These are phyloP conservation scores for Sodiomyces alkalinus DNA, from an alignment of 2,329 filamentous ascomycete species.

Conservation along the genomic window DNA sequence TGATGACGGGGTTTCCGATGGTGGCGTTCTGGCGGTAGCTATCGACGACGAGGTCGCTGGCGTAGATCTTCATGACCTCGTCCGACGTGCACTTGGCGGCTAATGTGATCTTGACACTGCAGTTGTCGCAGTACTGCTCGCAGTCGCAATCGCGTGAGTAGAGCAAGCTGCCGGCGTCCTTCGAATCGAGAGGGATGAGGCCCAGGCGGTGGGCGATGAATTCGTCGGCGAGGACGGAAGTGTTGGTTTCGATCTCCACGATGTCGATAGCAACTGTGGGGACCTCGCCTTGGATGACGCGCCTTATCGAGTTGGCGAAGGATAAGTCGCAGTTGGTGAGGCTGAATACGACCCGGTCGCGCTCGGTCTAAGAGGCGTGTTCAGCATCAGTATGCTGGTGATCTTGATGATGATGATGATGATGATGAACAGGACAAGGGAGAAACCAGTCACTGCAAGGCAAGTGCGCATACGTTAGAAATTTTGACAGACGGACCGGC, in stretches of 20 bases:
- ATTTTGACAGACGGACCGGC: constrained; percentile 44
- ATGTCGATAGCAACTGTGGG: constrained; percentile 90
- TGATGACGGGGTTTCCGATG: constrained; percentile 70
- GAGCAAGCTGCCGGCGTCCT: constrained; percentile 65
- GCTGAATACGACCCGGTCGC: constrained; percentile 76
- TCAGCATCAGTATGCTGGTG: constrained; percentile 1
- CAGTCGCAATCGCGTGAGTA: constrained; percentile 95
- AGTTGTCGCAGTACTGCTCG: constrained; percentile 86
- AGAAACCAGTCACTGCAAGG: neutral
- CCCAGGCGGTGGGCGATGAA: constrained; percentile 89
- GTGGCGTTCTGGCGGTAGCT: constrained; percentile 55
- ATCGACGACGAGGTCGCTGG: constrained; percentile 67
- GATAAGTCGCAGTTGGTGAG: constrained; percentile 78
- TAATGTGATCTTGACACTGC: constrained; percentile 70
- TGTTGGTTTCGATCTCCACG: constrained; percentile 85
- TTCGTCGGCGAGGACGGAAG: constrained; percentile 90
- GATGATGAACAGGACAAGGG: neutral
- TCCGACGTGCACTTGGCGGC: constrained; percentile 76
- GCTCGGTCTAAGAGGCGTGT: constrained; percentile 47
- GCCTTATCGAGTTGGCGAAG: constrained; percentile 84
- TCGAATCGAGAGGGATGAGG: constrained; percentile 73
- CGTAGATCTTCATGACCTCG: constrained; percentile 87
- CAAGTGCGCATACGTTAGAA: constrained; percentile 30
- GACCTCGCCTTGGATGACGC: constrained; percentile 84
- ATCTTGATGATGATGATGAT: neutral